phyloP scores from a whole-genome alignment of 305 asterid genomes.

The Solanum aculeatissimum region DNA sequence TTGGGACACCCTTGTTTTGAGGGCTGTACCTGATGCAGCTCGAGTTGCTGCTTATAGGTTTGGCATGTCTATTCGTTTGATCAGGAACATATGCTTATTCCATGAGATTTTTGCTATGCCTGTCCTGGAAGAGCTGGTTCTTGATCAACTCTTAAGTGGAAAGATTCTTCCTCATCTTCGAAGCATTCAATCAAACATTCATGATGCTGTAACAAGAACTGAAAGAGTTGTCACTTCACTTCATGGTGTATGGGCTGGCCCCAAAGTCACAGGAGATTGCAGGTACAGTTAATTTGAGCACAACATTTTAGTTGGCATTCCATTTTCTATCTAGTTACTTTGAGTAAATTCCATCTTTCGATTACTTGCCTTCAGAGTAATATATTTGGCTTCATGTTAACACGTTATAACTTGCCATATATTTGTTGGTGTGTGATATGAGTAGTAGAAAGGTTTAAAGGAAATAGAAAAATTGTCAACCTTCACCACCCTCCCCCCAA shows the following conservation, averaged over 20 bases:
- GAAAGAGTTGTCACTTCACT: constrained; percentile 76
- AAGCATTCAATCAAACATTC: constrained; percentile 55
- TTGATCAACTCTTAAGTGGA: constrained; percentile 61
- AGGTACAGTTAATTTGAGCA: constrained; percentile 33
- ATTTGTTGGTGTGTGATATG: neutral
- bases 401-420: neutral
- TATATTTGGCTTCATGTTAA: neutral
- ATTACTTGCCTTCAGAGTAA: neutral
- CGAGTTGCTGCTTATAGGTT: constrained; percentile 81
- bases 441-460: neutral
- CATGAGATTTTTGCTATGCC: constrained; percentile 61
- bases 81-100: constrained; percentile 85
- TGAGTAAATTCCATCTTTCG: neutral
- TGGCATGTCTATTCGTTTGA: constrained; percentile 69
- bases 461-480: neutral
- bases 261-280: constrained; percentile 43
- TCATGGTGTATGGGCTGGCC: constrained; percentile 79
- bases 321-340: neutral
- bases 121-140: constrained; percentile 65
- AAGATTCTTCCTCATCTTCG: constrained; percentile 92
- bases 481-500: too few species aligned
- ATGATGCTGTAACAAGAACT: constrained; percentile 64
- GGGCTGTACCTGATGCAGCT: constrained; percentile 81
- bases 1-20: constrained; percentile 63
- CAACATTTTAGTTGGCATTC: neutral